A percentile compares a stretch with the other conserved stretches of the same genome.
These are phyloP conservation scores for Pythium chondricola DNA, from an alignment of 352 stramenopile species.

Conservation along the genomic window DNA sequence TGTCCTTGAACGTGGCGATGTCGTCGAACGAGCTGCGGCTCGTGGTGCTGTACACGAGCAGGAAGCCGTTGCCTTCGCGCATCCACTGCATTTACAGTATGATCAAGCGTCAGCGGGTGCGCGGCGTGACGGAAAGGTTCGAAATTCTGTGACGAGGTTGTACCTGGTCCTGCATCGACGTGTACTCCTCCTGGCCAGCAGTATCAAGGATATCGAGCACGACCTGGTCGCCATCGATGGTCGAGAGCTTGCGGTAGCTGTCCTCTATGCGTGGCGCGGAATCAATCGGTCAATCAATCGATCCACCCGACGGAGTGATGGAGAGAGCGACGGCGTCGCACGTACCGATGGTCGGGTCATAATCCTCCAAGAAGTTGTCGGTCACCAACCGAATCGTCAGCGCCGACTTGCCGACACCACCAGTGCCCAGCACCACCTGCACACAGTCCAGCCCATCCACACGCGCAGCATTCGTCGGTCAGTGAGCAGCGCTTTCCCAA, in stretches of 20 bases:
- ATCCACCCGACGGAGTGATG: no score
- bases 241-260: conserved; percentile 89
- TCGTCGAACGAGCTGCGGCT: conserved; percentile 89
- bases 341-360: conserved; percentile 88
- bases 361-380: conserved; percentile 91
- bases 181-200: conserved; percentile 90
- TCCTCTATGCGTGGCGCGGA: conserved; percentile 56
- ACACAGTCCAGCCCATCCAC: background rate
- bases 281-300: background rate
- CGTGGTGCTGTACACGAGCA: conserved; percentile 87
- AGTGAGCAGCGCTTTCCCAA: no score
- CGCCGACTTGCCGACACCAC: conserved; percentile 89
- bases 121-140: no score
- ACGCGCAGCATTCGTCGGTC: background rate
- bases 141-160: no score
- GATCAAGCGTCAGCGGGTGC: background rate
- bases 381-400: conserved; percentile 91
- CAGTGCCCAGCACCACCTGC: conserved; percentile 84
- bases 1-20: conserved; percentile 85
- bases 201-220: conserved; percentile 90
- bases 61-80: conserved; percentile 88
- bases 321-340: background rate
- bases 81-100: conserved; percentile 67
- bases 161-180: conserved; percentile 88
- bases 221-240: conserved; percentile 76